These are phyloP conservation scores for Paratinospora sagittata DNA, from an alignment of 164 flowering plant species.

Conservation along the genomic window DNA sequence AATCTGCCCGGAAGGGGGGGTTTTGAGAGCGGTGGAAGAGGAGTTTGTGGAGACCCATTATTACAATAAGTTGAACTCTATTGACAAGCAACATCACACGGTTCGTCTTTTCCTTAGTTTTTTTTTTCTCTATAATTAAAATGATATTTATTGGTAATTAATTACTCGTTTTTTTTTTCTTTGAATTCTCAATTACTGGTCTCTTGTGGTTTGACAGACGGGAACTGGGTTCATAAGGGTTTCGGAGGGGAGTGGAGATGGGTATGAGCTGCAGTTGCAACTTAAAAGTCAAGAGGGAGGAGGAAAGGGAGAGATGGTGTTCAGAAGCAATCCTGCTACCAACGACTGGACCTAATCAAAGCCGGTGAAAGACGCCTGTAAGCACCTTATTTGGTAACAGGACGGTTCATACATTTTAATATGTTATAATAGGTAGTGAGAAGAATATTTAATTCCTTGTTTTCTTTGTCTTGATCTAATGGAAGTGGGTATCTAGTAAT, in stretches of 20 bases:
- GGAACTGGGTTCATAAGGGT: slow-evolving; percentile 60
- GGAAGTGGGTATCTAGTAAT: too few species aligned
- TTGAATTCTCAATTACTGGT: neutral
- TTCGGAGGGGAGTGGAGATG: slow-evolving; percentile 22
- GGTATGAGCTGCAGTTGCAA: slow-evolving; percentile 10
- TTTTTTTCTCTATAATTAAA: neutral
- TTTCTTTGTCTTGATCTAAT: too few species aligned
- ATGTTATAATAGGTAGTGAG: too few species aligned
- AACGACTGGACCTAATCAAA: slow-evolving; percentile 37
- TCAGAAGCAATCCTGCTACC: slow-evolving; percentile 37
- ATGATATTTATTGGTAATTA: too few species aligned
- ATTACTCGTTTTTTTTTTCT: neutral
- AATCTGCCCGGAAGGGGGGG: slow-evolving; percentile 18
- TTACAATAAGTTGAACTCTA: slow-evolving; percentile 44
- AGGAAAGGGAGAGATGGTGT: neutral
- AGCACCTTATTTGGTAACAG: too few species aligned
- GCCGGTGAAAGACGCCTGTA: slow-evolving; percentile 4
- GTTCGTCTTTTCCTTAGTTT: slow-evolving; percentile 18
- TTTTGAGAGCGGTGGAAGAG: slow-evolving; percentile 18
- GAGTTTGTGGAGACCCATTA: too few species aligned
- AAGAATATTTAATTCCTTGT: too few species aligned
- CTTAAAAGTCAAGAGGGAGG: neutral
- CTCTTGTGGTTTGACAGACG: slow-evolving; percentile 29
- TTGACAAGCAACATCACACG: slow-evolving; percentile 66
- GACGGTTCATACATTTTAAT: too few species aligned